These are phyloP conservation scores for Alternaria metachromatica DNA, from an alignment of 2,329 filamentous ascomycete species.

Conservation along the genomic window DNA sequence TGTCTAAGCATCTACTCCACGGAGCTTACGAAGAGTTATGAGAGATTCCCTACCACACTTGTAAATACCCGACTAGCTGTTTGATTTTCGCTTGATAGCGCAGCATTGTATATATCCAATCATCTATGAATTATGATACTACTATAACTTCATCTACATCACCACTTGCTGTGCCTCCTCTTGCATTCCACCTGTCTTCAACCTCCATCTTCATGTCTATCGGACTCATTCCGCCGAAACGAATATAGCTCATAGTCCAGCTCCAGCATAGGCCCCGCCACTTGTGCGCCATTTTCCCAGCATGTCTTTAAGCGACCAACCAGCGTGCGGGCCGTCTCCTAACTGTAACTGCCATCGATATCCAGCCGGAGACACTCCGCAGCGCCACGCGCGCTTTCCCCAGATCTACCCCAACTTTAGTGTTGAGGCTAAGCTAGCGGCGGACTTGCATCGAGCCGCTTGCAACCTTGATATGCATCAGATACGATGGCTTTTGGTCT, in stretches of 20 bases:
- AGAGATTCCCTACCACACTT: background rate
- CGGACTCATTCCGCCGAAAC: background rate
- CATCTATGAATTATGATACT: constrained; percentile 4
- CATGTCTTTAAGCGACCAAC: background rate
- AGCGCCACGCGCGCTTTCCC: background rate
- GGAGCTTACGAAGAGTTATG: background rate
- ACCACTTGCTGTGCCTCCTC: background rate
- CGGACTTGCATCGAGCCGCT: background rate
- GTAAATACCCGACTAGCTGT: background rate
- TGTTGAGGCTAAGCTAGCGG: background rate
- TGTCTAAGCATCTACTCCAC: constrained; percentile 1
- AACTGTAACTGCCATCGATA: background rate
- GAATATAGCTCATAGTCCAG: background rate
- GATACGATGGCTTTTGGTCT: background rate
- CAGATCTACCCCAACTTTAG: background rate
- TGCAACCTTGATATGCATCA: background rate
- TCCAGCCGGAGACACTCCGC: background rate
- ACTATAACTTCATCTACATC: background rate
- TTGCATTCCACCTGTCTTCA: background rate
- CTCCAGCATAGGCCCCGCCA: background rate
- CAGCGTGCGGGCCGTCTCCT: background rate
- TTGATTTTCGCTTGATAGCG: background rate
- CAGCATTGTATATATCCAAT: background rate
- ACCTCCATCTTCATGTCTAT: background rate
- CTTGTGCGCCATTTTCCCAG: background rate